Evolutionary conservation across 768 basidiomycete species (phyloP).

Genomic region (Leucogyrophana mollusca): DNA sequence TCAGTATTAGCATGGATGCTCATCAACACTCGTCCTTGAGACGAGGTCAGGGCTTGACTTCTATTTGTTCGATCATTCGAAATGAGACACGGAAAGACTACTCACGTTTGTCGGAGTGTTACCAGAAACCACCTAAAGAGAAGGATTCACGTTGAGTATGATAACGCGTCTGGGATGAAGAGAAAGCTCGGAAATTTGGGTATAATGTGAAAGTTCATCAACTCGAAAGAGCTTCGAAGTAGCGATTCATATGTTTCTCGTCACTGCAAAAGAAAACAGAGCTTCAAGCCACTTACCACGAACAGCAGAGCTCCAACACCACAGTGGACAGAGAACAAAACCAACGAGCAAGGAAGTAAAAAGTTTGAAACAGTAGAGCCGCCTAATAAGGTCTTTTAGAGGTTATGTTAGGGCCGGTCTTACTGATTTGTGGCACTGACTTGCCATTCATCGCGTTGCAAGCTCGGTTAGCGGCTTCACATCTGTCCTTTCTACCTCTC

Average conservation of each 20-base stretch:
- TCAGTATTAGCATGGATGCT: slow-evolving; percentile 93
- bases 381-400: slow-evolving; percentile 11
- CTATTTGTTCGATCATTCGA: slow-evolving; percentile 70
- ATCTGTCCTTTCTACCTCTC: slow-evolving; percentile 17
- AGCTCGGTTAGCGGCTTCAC: slow-evolving; percentile 12
- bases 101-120: slow-evolving; percentile 31
- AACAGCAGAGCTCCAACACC: background rate
- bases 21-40: slow-evolving; percentile 73
- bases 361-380: slow-evolving; percentile 14
- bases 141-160: no score
- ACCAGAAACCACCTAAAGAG: no score
- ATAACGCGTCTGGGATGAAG: background rate
- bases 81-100: slow-evolving; percentile 11
- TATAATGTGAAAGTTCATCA: slow-evolving; percentile 73
- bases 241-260: slow-evolving; percentile 79
- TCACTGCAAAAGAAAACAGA: slow-evolving; percentile 38
- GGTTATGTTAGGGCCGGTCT: slow-evolving; percentile 40
- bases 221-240: slow-evolving; percentile 71
- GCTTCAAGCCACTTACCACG: slow-evolving; percentile 32
- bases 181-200: slow-evolving; percentile 86
- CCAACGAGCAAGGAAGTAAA: slow-evolving; percentile 12
- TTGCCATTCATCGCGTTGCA: background rate
- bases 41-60: slow-evolving; percentile 90
- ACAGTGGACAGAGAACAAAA: slow-evolving; percentile 6
- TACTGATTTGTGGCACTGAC: slow-evolving; percentile 9